phyloP scores from a whole-genome alignment of 352 stramenopile genomes.

The Pythium sukuiense region DNA sequence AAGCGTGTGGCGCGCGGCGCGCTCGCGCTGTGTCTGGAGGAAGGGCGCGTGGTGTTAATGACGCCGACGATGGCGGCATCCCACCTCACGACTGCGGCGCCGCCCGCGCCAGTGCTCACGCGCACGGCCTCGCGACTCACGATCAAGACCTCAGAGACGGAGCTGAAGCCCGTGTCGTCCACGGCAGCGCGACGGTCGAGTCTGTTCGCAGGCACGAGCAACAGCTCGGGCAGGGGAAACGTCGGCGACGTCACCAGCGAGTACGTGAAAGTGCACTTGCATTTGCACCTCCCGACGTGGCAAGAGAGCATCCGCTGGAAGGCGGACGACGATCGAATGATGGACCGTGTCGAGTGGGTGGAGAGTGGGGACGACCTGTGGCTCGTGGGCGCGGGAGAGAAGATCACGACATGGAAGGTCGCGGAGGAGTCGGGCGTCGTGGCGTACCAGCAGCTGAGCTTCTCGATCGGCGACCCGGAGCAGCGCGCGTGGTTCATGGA shows the following conservation, averaged over 20 bases:
- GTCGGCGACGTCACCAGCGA: conserved; percentile 31
- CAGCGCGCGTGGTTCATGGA: conserved; percentile 55
- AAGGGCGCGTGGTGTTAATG: conserved; percentile 63
- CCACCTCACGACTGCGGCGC: conserved; percentile 18
- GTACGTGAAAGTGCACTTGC: conserved; percentile 70
- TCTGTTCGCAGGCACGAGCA: conserved; percentile 10
- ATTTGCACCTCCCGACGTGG: conserved; percentile 68
- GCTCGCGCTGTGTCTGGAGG: conserved; percentile 59
- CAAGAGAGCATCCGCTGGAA: conserved; percentile 71
- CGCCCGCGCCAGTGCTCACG: conserved; percentile 9
- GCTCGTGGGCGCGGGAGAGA: conserved; percentile 63
- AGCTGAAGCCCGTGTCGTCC: conserved; percentile 24
- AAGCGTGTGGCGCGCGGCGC: conserved; percentile 53
- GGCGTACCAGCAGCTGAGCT: conserved; percentile 70
- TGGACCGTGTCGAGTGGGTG: conserved; percentile 76
- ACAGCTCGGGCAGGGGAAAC: neutral
- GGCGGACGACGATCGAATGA: conserved; percentile 45
- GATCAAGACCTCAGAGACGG: conserved; percentile 22
- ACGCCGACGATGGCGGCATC: conserved; percentile 33
- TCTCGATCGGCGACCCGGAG: conserved; percentile 36
- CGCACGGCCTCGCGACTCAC: conserved; percentile 20
- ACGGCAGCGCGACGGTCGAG: conserved; percentile 14
- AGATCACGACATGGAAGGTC: conserved; percentile 81
- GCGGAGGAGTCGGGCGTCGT: conserved; percentile 77
- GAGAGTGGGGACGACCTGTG: conserved; percentile 71